Evolutionary conservation across 1,139 yeast species (phyloP).

Genomic region (Geotrichum reessii): DNA sequence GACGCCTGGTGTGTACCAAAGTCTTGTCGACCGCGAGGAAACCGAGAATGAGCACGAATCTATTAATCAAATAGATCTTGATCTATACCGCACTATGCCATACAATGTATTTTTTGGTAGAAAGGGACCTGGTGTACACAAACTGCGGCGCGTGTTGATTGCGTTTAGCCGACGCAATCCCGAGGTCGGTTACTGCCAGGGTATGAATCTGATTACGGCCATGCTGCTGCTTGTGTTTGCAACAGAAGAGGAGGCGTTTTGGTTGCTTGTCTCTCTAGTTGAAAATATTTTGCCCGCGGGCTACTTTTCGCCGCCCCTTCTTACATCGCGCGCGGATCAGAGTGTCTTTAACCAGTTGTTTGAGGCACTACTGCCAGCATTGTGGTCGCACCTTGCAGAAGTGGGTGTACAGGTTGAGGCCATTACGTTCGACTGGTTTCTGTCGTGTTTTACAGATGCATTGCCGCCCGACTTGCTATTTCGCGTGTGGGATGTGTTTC

Average conservation of each 20-base stretch:
- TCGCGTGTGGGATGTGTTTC: conserved; percentile 48
- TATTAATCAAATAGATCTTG: conserved; percentile 50
- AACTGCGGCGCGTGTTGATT: conserved; percentile 45
- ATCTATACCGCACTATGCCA: conserved; percentile 53
- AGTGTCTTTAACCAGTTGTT: conserved; percentile 32
- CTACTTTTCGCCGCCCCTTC: conserved; percentile 42
- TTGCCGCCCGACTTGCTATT: conserved; percentile 51
- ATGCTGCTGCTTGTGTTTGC: conserved; percentile 45
- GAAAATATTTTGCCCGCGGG: conserved; percentile 51
- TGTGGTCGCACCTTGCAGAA: conserved; percentile 38
- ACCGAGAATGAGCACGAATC: conserved; percentile 34
- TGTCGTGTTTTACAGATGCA: conserved; percentile 51
- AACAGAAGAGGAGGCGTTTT: conserved; percentile 53
- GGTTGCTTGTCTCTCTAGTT: conserved; percentile 49
- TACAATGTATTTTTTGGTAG: conserved; percentile 50
- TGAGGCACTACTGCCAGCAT: conserved; percentile 37
- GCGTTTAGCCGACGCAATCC: conserved; percentile 51
- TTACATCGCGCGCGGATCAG: conserved; percentile 43
- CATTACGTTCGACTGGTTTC: conserved; percentile 56
- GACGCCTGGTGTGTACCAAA: conserved; percentile 49
- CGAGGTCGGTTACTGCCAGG: conserved; percentile 55
- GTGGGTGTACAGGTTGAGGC: conserved; percentile 47
- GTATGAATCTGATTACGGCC: conserved; percentile 56
- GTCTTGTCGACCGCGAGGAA: conserved; percentile 23
- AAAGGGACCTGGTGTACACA: conserved; percentile 51